Base-by-base conservation (phyloP, 2,329 filamentous ascomycete species). In the Botryotinia calthae region DNA sequence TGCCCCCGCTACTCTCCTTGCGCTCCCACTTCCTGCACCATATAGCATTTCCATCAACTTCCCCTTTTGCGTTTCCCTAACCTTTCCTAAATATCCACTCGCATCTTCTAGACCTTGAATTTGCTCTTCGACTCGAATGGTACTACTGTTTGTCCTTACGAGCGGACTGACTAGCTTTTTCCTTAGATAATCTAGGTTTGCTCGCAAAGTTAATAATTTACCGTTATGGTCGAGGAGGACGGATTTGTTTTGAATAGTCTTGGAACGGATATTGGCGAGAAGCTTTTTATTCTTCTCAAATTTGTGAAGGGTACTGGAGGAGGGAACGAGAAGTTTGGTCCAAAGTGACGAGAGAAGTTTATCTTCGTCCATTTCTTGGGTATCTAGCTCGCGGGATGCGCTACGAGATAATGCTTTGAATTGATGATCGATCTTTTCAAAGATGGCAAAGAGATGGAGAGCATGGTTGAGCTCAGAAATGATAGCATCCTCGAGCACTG, bases 281-380 rank as follows among this genome's bases (percentile, higher is more conserved):
- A 98, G 86, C 67, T 90, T 87, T 75, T 91, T 91, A 85, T 98
- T 98, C 83, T 93, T 93, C 81, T 97, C 94, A 82, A 94, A 98
- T 82, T 98, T 98, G 80, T 89, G 88, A n/a, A 97, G 86, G 76
- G 91, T 87, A 62, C 86, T 86, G 12, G 92, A 90, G 79, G 93
- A 91, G 56, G 91, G 86, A 1, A 94, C 95, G 1, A 98, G 89
- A 34, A 97, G 89, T 64, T 91, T 90, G 2, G 93, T 92, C 95
- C 95, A 98, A 14, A 98, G 87, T 4, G 90, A 91, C 2, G 91
- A 91, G 61, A 98, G 90, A 78, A 96, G 87, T 79, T 97, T 94
- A 75, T 89, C 90, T 81, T 97, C 93, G 44, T 90, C 86, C 59
- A 91, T 90, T 75, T 97, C 93, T 80, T 98, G 94, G 9, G 88